A percentile compares a stretch with the other conserved stretches of the same genome.
Conservation (phyloP, 2,329 filamentous ascomycete species). For the Aspergillus tanneri region DNA sequence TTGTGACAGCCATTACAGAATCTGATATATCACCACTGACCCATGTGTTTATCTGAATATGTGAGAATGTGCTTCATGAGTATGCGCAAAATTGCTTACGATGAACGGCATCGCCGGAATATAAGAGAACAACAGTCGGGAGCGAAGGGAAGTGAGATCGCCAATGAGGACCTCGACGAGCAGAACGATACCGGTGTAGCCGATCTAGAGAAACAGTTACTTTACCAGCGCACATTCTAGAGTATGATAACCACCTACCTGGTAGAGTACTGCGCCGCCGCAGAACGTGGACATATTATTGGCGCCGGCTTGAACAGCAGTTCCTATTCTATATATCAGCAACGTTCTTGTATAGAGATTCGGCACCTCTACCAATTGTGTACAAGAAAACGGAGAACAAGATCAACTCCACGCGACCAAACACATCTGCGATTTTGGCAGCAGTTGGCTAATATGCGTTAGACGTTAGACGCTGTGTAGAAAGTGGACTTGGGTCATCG, state of each 20-base stretch:
- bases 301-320: slow-evolving; percentile 57
- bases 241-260: slow-evolving; percentile 26
- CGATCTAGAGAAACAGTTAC: slow-evolving; percentile 41
- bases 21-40: slow-evolving; percentile 58
- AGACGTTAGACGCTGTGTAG: too few species aligned
- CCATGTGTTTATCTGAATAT: slow-evolving; percentile 58
- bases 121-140: slow-evolving; percentile 65
- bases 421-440: slow-evolving; percentile 63
- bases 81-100: slow-evolving; percentile 25
- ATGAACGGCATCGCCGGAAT: slow-evolving; percentile 61
- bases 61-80: background rate
- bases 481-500: slow-evolving; percentile 2
- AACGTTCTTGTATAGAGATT: background rate
- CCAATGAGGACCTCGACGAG: slow-evolving; percentile 64
- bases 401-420: slow-evolving; percentile 61
- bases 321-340: slow-evolving; percentile 33
- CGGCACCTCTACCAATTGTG: slow-evolving; percentile 41
- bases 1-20: slow-evolving; percentile 51
- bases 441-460: slow-evolving; percentile 51
- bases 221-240: background rate
- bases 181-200: slow-evolving; percentile 62
- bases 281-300: slow-evolving; percentile 53
- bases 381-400: slow-evolving; percentile 58
- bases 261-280: slow-evolving; percentile 61
- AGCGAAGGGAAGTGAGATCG: slow-evolving; percentile 62